Conservation (phyloP, 2,329 filamentous ascomycete species). For the Balansia obtecta region DNA sequence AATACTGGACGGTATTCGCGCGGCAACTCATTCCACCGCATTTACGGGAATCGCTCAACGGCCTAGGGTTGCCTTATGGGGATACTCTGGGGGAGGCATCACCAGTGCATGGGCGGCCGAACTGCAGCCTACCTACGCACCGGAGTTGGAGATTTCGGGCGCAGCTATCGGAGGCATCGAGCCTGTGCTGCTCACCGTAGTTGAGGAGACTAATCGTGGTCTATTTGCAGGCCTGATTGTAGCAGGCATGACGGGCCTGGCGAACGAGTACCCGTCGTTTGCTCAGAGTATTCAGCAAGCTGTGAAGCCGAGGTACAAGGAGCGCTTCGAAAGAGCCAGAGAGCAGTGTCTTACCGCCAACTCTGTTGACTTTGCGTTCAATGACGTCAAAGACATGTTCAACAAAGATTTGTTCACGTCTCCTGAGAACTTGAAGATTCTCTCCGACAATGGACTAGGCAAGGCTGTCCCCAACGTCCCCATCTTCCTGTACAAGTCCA, state of each 20-base stretch:
- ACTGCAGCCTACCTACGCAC: constrained; percentile 15
- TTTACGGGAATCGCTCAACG: constrained; percentile 19
- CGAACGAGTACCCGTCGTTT: constrained; percentile 13
- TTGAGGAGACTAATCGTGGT: constrained; percentile 10
- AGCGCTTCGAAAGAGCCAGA: constrained; percentile 18
- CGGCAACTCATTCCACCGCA: constrained; percentile 18
- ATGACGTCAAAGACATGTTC: constrained; percentile 31
- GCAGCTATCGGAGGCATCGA: constrained; percentile 14
- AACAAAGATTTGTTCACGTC: constrained; percentile 9
- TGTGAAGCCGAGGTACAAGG: constrained; percentile 9
- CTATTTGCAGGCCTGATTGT: constrained; percentile 12
- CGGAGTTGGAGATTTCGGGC: constrained; percentile 13
- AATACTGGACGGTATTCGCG: constrained; percentile 30
- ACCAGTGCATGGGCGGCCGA: constrained; percentile 14
- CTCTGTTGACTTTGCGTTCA: constrained; percentile 15
- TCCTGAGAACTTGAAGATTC: not conserved
- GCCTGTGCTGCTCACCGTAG: constrained; percentile 10
- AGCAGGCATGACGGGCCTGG: constrained; percentile 11
- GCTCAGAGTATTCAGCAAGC: constrained; percentile 7
- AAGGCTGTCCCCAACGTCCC: not conserved
- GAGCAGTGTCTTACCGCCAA: constrained; percentile 15
- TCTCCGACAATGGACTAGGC: not conserved
- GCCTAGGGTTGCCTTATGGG: constrained; percentile 31
- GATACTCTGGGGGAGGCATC: constrained; percentile 16
- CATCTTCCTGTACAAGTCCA: constrained; percentile 1